A percentile compares a stretch with the other conserved stretches of the same genome.
phyloP scores from a whole-genome alignment of 495 filamentous ascomycete species.

The Xylaria telfairii region DNA sequence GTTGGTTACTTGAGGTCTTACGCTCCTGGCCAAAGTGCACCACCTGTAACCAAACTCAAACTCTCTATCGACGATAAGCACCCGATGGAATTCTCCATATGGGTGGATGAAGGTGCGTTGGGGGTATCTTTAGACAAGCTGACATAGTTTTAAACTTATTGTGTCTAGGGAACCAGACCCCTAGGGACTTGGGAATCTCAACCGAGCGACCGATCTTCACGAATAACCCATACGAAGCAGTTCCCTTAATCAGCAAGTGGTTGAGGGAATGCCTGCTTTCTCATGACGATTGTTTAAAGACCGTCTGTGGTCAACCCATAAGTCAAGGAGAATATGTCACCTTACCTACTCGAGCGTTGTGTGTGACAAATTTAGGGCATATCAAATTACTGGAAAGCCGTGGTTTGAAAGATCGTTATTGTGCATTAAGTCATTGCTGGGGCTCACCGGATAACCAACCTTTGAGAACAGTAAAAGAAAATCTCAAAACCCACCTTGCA shows the following conservation, averaged over 20 bases:
- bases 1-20: background rate
- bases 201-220: background rate
- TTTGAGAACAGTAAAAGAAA: background rate
- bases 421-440: background rate
- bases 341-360: background rate
- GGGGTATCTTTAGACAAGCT: background rate
- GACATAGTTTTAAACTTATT: background rate
- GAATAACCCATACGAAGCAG: background rate
- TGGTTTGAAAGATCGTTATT: background rate
- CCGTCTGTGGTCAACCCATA: background rate
- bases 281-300: background rate
- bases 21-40: background rate
- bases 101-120: background rate
- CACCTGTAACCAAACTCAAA: background rate
- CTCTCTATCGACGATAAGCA: too few relatives aligned
- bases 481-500: background rate
- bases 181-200: background rate
- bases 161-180: background rate
- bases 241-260: background rate
- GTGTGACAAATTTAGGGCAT: background rate
- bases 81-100: conserved; percentile 1
- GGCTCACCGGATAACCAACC: background rate
- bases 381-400: background rate
- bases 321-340: background rate
- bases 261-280: background rate